Percentiles rank a stretch among this genome's conserved stretches.
Evolutionary conservation across 805 yeast genomes (phyloP).

Genomic region (Clavispora carvajalis): DNA sequence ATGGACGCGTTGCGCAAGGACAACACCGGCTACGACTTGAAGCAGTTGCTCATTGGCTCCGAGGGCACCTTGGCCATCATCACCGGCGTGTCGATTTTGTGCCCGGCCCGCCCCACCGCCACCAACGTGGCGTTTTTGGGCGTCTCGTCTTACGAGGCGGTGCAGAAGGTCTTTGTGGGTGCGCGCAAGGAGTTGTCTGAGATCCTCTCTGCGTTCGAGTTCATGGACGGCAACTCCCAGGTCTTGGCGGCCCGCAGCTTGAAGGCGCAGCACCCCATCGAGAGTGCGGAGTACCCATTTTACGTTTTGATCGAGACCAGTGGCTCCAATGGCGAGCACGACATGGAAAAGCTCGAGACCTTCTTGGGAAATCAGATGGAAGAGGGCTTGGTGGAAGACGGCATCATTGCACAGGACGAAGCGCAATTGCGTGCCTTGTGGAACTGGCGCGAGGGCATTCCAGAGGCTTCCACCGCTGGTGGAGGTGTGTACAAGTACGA

Average conservation of each 20-base stretch:
- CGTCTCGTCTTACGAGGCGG: slow-evolving; percentile 74
- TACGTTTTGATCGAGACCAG: slow-evolving; percentile 90
- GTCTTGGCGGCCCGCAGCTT: slow-evolving; percentile 57
- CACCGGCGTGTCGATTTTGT: slow-evolving; percentile 83
- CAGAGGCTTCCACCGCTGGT: slow-evolving; percentile 77
- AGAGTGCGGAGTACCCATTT: slow-evolving; percentile 71
- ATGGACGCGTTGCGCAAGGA: slow-evolving; percentile 87
- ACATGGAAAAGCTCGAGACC: slow-evolving; percentile 79
- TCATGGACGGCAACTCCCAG: slow-evolving; percentile 79
- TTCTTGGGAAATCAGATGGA: slow-evolving; percentile 86
- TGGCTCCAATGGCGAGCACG: slow-evolving; percentile 93
- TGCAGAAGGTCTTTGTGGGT: slow-evolving; percentile 70
- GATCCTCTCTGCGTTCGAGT: slow-evolving; percentile 87
- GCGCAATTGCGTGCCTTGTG: slow-evolving; percentile 77
- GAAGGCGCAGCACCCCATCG: slow-evolving; percentile 69
- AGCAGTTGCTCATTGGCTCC: slow-evolving; percentile 88
- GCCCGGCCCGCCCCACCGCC: slow-evolving; percentile 84
- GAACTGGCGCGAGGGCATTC: slow-evolving; percentile 93
- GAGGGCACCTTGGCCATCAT: slow-evolving; percentile 44
- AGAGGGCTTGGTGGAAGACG: slow-evolving; percentile 79
- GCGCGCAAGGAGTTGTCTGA: slow-evolving; percentile 80
- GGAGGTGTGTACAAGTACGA: slow-evolving; percentile 98
- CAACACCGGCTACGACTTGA: slow-evolving; percentile 91
- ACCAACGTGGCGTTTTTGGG: slow-evolving; percentile 88
- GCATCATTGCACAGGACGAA: slow-evolving; percentile 94